A percentile compares a stretch with the other conserved stretches of the same genome.
Evolutionary conservation across 1,284 basidiomycete genomes (phyloP).

Genomic region (Exobasidium rhododendri): DNA sequence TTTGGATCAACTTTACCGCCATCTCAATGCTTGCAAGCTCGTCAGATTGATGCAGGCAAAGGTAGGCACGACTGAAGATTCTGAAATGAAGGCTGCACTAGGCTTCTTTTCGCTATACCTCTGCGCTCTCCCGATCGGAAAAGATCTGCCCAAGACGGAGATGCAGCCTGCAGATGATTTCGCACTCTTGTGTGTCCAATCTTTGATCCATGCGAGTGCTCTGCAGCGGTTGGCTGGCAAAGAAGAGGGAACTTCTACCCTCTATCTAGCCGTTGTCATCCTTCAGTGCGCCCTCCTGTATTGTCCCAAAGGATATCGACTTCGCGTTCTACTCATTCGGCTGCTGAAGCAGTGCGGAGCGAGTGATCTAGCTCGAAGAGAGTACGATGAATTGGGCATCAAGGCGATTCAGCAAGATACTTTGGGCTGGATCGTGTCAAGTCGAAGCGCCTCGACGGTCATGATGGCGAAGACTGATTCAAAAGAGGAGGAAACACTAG

Average conservation of each 20-base stretch:
- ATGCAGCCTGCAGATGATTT: slow-evolving; percentile 84
- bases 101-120: slow-evolving; percentile 65
- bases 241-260: slow-evolving; percentile 5
- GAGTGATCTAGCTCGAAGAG: neutral
- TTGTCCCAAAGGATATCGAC: slow-evolving; percentile 37
- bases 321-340: slow-evolving; percentile 36
- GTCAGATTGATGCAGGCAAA: slow-evolving; percentile 19
- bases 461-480: slow-evolving; percentile 18
- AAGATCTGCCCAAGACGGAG: slow-evolving; percentile 68
- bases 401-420: slow-evolving; percentile 36
- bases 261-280: slow-evolving; percentile 21
- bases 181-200: slow-evolving; percentile 69
- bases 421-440: slow-evolving; percentile 22
- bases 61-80: slow-evolving; percentile 11
- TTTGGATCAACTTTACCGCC: neutral
- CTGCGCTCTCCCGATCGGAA: slow-evolving; percentile 65
- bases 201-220: slow-evolving; percentile 62
- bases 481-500: slow-evolving; percentile 22
- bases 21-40: slow-evolving; percentile 32
- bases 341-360: slow-evolving; percentile 23
- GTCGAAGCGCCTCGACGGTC: slow-evolving; percentile 21
- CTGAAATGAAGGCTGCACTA: slow-evolving; percentile 20
- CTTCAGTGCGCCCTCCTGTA: slow-evolving; percentile 27
- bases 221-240: neutral
- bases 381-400: slow-evolving; percentile 20